Percentiles rank a stretch among this genome's conserved stretches.
Evolutionary conservation across 23 red algal genomes (phyloP).

Genomic region (Chondrus crispus): DNA sequence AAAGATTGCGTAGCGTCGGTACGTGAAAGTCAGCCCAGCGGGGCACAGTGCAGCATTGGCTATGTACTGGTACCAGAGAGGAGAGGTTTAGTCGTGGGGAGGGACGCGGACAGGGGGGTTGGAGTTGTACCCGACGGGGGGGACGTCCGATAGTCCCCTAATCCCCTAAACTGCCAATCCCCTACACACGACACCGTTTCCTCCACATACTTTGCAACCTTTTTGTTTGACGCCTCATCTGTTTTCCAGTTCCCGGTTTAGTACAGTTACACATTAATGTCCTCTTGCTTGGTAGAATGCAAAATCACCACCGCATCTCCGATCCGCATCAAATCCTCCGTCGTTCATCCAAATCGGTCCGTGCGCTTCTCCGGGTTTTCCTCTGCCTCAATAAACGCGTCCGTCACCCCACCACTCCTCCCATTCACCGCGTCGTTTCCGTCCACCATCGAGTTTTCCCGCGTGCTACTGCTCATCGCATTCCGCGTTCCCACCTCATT

Average conservation of each 20-base stretch:
- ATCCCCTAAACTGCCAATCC: too few species aligned
- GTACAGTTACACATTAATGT: background rate
- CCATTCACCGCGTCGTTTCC: constrained; percentile 2
- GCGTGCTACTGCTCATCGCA: background rate
- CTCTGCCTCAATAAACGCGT: background rate
- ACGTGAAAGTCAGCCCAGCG: too few species aligned
- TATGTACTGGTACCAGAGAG: too few species aligned
- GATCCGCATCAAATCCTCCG: background rate
- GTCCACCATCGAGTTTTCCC: constrained; percentile 1
- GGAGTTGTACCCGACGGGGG: too few species aligned
- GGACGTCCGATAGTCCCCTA: too few species aligned
- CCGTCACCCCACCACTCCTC: background rate
- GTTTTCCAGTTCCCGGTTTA: background rate
- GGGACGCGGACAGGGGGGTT: too few species aligned
- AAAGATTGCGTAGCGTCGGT: too few species aligned
- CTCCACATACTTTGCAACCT: background rate
- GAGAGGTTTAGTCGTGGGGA: too few species aligned
- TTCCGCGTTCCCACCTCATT: background rate
- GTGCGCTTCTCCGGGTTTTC: constrained; percentile 9
- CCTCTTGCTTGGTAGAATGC: background rate
- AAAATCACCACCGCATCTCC: background rate
- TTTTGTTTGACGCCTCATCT: background rate
- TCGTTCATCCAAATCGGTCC: background rate
- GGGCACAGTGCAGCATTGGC: too few species aligned
- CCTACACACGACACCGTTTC: background rate